Conservation (phyloP, 345 rosid species). For the Euphorbia pulcherrima region DNA sequence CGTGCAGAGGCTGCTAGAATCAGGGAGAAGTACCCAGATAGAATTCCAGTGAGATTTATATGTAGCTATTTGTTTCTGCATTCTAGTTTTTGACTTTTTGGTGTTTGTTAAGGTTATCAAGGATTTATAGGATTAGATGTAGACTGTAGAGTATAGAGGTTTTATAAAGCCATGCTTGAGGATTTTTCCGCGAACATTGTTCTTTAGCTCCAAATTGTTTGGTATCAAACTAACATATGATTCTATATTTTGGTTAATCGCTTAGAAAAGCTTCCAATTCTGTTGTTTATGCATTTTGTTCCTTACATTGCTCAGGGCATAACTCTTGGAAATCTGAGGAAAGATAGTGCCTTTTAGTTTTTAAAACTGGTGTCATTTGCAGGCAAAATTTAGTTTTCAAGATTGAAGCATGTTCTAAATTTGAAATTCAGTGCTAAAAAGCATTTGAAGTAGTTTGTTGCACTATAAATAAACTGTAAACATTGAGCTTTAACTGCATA, state of each 20-base stretch:
- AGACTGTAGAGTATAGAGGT: neutral
- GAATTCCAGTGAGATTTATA: slow-evolving; percentile 71
- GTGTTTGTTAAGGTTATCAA: neutral
- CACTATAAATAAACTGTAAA: neutral
- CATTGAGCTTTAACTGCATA: neutral
- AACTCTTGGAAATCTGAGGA: neutral
- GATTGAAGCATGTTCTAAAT: neutral
- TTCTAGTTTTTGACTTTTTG: neutral
- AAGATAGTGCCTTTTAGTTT: neutral
- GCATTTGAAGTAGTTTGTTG: neutral
- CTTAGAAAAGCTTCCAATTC: neutral
- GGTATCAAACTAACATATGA: neutral
- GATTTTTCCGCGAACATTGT: neutral
- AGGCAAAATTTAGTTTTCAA: no score
- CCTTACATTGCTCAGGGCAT: neutral
- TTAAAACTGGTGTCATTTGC: neutral
- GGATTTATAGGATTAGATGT: neutral
- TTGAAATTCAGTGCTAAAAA: neutral
- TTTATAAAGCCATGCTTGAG: neutral
- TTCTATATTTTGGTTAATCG: neutral
- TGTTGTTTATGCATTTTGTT: neutral
- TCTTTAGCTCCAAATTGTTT: neutral
- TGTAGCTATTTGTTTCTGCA: neutral
- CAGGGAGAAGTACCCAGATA: slow-evolving; percentile 89
- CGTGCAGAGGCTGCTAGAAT: slow-evolving; percentile 91